A percentile compares a stretch with the other conserved stretches of the same genome.
phyloP scores from a whole-genome alignment of 768 basidiomycete genomes.

The Chlorophyllum brunneum region DNA sequence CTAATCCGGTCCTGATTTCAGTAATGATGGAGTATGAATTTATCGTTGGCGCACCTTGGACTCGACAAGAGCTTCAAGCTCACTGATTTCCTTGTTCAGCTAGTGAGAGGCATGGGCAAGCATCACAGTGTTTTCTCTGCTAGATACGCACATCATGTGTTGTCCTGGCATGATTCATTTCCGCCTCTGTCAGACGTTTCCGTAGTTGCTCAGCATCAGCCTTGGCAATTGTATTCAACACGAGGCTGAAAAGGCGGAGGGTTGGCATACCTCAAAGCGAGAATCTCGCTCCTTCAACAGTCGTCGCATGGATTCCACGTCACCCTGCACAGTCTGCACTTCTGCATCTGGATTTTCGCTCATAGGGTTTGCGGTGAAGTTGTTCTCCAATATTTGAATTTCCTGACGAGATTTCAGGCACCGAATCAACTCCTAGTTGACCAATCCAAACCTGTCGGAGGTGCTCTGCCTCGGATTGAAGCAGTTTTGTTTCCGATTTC shows the following conservation, averaged over 20 bases:
- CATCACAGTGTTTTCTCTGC: neutral
- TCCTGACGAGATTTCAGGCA: slow-evolving; percentile 44
- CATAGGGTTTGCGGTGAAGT: slow-evolving; percentile 57
- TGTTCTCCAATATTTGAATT: slow-evolving; percentile 73
- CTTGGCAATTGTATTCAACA: slow-evolving; percentile 26
- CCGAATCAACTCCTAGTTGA: neutral
- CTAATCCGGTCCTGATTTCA: slow-evolving; percentile 29
- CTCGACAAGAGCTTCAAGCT: slow-evolving; percentile 91
- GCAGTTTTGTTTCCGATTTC: slow-evolving; percentile 60
- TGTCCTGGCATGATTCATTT: slow-evolving; percentile 70
- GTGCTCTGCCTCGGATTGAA: slow-evolving; percentile 64
- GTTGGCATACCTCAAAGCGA: slow-evolving; percentile 47
- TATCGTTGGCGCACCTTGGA: slow-evolving; percentile 67
- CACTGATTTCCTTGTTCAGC: slow-evolving; percentile 90
- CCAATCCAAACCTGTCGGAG: slow-evolving; percentile 57
- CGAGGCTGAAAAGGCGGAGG: neutral
- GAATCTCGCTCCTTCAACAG: slow-evolving; percentile 43
- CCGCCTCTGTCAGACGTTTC: slow-evolving; percentile 63
- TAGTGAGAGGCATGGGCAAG: slow-evolving; percentile 31
- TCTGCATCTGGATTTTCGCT: slow-evolving; percentile 40
- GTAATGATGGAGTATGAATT: neutral
- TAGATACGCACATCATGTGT: slow-evolving; percentile 56
- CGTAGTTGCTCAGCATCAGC: slow-evolving; percentile 65
- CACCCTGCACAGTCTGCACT: slow-evolving; percentile 18
- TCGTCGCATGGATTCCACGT: slow-evolving; percentile 38